Evolutionary conservation across 345 rosid genomes (phyloP).

Genomic region (Carallia brachiata): DNA sequence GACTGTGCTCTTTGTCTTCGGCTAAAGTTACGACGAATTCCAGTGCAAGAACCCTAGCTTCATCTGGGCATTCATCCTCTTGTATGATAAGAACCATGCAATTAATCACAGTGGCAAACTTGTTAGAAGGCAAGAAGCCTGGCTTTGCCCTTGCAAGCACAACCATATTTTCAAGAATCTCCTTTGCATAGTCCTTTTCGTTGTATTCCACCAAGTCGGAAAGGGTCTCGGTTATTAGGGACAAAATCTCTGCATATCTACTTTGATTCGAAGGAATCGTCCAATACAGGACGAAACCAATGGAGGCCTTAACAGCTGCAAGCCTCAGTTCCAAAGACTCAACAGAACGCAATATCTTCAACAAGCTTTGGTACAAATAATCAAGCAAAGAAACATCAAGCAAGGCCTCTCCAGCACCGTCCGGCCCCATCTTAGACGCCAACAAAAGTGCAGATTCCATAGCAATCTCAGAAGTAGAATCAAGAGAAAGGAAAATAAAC

Average conservation of each 20-base stretch:
- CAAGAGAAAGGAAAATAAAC: neutral
- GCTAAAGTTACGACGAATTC: neutral
- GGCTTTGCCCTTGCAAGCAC: neutral
- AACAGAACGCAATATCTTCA: neutral
- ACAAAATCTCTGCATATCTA: neutral
- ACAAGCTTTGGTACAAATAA: neutral
- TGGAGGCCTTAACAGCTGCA: conserved; percentile 5
- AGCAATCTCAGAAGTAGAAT: neutral
- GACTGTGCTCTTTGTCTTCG: neutral
- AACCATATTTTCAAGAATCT: neutral
- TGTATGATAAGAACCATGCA: no score
- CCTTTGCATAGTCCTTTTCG: neutral
- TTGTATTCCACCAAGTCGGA: no score
- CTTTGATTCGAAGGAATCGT: no score
- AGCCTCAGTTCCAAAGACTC: neutral
- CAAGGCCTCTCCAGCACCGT: neutral
- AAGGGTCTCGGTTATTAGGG: neutral
- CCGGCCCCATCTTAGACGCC: neutral
- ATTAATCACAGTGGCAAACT: neutral
- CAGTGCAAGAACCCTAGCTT: neutral
- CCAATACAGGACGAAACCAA: neutral
- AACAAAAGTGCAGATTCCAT: neutral
- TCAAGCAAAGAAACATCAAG: neutral
- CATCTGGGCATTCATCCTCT: neutral
- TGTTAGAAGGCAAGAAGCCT: neutral